Evolutionary conservation across 2,329 filamentous ascomycete genomes (phyloP), one percentile per base, ranked within the genome.

Genomic region (Beauveria asiatica): DNA sequence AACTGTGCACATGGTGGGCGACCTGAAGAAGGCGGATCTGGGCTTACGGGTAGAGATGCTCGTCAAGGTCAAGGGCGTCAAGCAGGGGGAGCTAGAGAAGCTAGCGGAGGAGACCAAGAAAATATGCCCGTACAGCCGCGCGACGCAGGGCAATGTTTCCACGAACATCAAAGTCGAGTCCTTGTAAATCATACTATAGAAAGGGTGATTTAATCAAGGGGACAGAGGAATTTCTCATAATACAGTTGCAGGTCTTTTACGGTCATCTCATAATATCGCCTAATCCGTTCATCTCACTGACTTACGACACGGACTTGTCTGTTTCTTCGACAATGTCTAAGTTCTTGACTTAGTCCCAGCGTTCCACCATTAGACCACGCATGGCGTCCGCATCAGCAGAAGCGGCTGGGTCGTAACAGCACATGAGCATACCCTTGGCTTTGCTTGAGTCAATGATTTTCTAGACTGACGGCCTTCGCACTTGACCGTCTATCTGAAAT

Each of bases 21-120:
- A 73, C 62, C 70, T 77, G 72, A 76, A 76, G 68, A 66, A 70
- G 58, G 67, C 76, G 17, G 76, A 79, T 57, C 70, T 79, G 68
- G 75, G 76, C 1, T 66, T 79, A 45, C 64, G 74, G 3, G 76
- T 78, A 2, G 71, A 77, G 27, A 73, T 79, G 71, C 70, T 72
- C 46, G 71, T 78, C 16, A 73, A 69, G 65, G 62, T 69, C 54
- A 69, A 71, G 66, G 68, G 69, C 1, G 37, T 70, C 45, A 59
- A 65, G 10, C 61, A 65, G 25, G 63, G 58, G 7, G 64, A 67
- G 30, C 49, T 70, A 30, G 65, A 70, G 25, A 67, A 65, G 65
- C 60, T 70, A 5, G 66, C 70, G 8, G 62, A 62, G 17, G 65
- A 65, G 63, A 66, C 69, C 2, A 64, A 67, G 57, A 65, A 69